These are phyloP conservation scores for Mycena maculata DNA, from an alignment of 768 basidiomycete species.

Conservation along the genomic window DNA sequence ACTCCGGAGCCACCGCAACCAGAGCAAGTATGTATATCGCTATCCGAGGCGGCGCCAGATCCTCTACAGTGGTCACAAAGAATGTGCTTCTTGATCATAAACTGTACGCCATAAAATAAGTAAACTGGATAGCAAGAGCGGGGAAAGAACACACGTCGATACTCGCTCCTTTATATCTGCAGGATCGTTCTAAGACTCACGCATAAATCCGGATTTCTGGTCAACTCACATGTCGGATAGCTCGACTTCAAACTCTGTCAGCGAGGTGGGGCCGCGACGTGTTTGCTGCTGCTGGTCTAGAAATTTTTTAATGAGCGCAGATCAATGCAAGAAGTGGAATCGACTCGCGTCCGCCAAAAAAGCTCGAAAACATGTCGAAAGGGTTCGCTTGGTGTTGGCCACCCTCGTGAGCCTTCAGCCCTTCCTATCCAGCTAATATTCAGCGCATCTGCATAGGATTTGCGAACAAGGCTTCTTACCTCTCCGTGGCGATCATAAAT, in stretches of 20 bases:
- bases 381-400: slow-evolving; percentile 89
- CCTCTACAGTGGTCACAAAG: slow-evolving; percentile 98
- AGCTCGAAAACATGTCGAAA: slow-evolving; percentile 93
- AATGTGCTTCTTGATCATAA: slow-evolving; percentile 90
- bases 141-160: slow-evolving; percentile 72
- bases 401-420: slow-evolving; percentile 90
- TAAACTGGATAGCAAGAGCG: slow-evolving; percentile 17
- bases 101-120: slow-evolving; percentile 57
- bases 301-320: slow-evolving; percentile 1
- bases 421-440: slow-evolving; percentile 66
- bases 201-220: neutral
- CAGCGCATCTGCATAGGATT: slow-evolving; percentile 16
- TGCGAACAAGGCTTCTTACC: slow-evolving; percentile 47
- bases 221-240: slow-evolving; percentile 81
- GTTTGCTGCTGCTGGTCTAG: slow-evolving; percentile 69
- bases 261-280: slow-evolving; percentile 78
- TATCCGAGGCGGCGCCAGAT: slow-evolving; percentile 90
- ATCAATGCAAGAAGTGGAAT: neutral
- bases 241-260: slow-evolving; percentile 87
- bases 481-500: slow-evolving; percentile 97
- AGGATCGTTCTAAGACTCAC: slow-evolving; percentile 22
- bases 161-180: slow-evolving; percentile 84
- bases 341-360: slow-evolving; percentile 87
- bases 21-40: slow-evolving; percentile 88
- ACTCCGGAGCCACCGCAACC: slow-evolving; percentile 89